These are phyloP conservation scores for Narthecium ossifragum DNA, from an alignment of 106 monocot species.

Conservation along the genomic window DNA sequence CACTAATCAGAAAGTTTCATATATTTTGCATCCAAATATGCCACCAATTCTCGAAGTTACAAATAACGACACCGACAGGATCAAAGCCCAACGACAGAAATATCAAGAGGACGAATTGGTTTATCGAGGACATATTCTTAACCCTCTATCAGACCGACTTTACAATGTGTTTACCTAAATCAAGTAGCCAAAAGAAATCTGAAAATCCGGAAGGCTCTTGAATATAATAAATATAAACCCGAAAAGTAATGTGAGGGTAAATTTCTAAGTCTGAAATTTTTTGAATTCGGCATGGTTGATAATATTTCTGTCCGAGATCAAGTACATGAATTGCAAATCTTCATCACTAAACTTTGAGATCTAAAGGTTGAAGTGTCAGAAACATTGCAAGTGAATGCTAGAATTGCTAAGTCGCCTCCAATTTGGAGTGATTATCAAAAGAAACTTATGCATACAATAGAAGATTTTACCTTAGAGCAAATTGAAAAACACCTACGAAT, in stretches of 20 bases:
- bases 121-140: too few species aligned
- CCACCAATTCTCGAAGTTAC: too few species aligned
- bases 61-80: too few species aligned
- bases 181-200: too few species aligned
- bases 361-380: background rate
- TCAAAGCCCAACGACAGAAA: too few species aligned
- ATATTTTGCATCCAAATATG: too few species aligned
- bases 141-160: too few species aligned
- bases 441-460: background rate
- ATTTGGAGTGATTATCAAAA: too few species aligned
- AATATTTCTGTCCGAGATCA: background rate
- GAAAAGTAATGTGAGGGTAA: background rate
- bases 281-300: background rate
- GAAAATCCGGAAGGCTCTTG: too few species aligned
- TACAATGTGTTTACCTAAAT: too few species aligned
- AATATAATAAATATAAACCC: background rate
- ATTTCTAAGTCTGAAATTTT: background rate
- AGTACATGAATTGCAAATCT: slow-evolving; percentile 2
- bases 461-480: slow-evolving; percentile 1
- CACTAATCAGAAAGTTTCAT: too few species aligned
- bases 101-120: too few species aligned
- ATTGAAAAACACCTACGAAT: background rate
- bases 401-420: background rate
- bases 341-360: background rate
- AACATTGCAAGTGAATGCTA: background rate